Percentiles rank a stretch among this genome's conserved stretches.
These are phyloP conservation scores for Metschnikowia borealis DNA, from an alignment of 805 yeast species.

Conservation along the genomic window DNA sequence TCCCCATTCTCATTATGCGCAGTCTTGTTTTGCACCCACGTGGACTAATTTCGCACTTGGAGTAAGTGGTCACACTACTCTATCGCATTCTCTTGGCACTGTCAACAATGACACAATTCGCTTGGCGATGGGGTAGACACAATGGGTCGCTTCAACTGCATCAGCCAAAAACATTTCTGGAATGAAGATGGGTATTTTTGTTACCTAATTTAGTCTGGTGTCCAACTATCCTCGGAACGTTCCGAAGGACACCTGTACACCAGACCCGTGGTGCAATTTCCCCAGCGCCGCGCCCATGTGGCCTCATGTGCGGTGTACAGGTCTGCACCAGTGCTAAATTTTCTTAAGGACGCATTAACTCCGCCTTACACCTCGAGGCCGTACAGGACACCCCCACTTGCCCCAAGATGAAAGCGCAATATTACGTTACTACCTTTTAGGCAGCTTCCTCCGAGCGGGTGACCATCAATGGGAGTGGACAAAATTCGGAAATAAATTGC, in stretches of 20 bases:
- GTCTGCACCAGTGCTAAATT: neutral
- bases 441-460: neutral
- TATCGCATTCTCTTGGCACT: neutral
- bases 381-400: neutral
- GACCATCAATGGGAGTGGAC: neutral
- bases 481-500: neutral
- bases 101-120: constrained; percentile 5
- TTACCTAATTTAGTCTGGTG: too few species aligned
- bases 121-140: neutral
- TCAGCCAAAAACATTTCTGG: too few species aligned
- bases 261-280: constrained; percentile 1
- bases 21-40: constrained; percentile 15
- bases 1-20: neutral
- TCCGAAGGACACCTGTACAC: neutral
- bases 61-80: constrained; percentile 17
- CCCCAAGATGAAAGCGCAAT: neutral
- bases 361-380: neutral
- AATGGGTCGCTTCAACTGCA: neutral
- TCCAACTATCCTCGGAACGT: too few species aligned
- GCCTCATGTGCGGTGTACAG: constrained; percentile 3
- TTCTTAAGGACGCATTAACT: neutral
- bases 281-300: constrained; percentile 7
- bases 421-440: neutral
- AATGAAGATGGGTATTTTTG: too few species aligned
- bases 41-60: constrained; percentile 9